Conservation (phyloP, 2,329 filamentous ascomycete species). For the Colletotrichum horii region DNA sequence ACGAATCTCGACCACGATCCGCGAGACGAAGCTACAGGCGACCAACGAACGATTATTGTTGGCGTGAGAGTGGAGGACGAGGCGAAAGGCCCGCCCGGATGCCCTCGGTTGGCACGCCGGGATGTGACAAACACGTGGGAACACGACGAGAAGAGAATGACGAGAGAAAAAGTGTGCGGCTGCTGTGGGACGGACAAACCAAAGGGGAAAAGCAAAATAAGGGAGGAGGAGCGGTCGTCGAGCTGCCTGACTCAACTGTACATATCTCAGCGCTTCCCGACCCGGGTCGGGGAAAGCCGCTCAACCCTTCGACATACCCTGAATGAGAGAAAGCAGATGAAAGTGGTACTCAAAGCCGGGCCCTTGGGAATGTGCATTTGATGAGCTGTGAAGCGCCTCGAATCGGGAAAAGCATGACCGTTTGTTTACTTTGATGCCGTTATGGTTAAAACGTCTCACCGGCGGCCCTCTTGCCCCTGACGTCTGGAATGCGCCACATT, state of each 20-base stretch:
- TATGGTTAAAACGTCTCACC: background rate
- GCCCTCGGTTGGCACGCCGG: background rate
- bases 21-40: conserved; percentile 6
- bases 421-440: background rate
- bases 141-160: background rate
- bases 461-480: background rate
- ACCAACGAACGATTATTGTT: background rate
- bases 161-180: background rate
- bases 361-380: background rate
- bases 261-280: conserved; percentile 14
- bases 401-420: background rate
- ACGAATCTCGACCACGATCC: conserved; percentile 5
- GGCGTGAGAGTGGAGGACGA: background rate
- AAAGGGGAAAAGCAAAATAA: background rate
- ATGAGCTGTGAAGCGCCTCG: background rate
- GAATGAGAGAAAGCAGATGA: conserved; percentile 15
- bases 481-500: conserved; percentile 10
- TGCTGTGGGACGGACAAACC: background rate
- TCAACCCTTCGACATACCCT: conserved; percentile 8
- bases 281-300: background rate
- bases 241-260: conserved; percentile 14
- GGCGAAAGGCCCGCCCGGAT: background rate
- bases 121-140: background rate
- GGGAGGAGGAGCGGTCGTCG: background rate
- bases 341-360: background rate